Conservation (phyloP, 2,329 filamentous ascomycete species). For the Aspergillus flavus region DNA sequence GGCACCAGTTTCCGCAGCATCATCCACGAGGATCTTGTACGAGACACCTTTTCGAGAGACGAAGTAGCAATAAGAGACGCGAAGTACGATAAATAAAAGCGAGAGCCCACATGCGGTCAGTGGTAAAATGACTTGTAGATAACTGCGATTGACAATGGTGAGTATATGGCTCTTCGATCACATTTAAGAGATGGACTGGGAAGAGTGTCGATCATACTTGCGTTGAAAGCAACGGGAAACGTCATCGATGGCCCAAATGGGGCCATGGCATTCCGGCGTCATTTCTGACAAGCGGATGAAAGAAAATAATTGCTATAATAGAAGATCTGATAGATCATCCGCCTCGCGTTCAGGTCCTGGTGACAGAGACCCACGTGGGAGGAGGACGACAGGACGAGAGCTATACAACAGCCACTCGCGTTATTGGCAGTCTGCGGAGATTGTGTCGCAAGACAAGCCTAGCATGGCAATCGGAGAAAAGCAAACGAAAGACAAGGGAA, state of each 20-base stretch:
- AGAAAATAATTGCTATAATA: conserved; percentile 2
- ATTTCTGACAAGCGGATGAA: conserved; percentile 36
- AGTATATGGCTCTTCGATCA: background rate
- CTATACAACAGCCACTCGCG: conserved; percentile 7
- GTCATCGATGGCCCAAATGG: conserved; percentile 64
- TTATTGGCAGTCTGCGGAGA: conserved; percentile 23
- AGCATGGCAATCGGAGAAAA: conserved; percentile 27
- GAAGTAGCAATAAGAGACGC: conserved; percentile 58
- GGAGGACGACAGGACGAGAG: conserved; percentile 4
- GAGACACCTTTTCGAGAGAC: conserved; percentile 56
- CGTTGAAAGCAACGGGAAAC: conserved; percentile 64
- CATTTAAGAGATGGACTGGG: background rate
- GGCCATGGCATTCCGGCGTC: conserved; percentile 60
- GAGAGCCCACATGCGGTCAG: conserved; percentile 71
- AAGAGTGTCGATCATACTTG: conserved; percentile 45
- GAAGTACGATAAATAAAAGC: conserved; percentile 64
- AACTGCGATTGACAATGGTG: conserved; percentile 52
- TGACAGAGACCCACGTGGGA: background rate
- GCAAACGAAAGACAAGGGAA: conserved; percentile 3
- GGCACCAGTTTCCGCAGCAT: conserved; percentile 45
- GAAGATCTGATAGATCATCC: conserved; percentile 14
- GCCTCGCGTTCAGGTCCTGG: conserved; percentile 6
- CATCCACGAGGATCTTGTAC: conserved; percentile 55
- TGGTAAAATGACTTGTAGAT: conserved; percentile 79
- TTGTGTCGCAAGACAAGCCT: conserved; percentile 25